Evolutionary conservation across 768 basidiomycete genomes (phyloP).

Genomic region (Suillus bovinus): DNA sequence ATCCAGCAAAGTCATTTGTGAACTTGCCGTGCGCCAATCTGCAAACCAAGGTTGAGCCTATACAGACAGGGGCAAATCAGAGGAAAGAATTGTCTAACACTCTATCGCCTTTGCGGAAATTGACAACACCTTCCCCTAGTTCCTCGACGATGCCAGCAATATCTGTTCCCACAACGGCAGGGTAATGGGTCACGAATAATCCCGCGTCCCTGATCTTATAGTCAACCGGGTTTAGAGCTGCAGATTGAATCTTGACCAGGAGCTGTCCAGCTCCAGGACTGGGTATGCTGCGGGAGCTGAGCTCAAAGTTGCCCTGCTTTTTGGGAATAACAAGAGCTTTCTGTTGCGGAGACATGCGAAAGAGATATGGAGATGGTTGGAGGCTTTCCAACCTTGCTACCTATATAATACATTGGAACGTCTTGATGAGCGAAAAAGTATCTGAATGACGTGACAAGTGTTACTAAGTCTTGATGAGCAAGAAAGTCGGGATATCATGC

Average conservation of each 20-base stretch:
- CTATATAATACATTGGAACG: background rate
- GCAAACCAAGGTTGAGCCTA: slow-evolving; percentile 20
- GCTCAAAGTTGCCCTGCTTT: slow-evolving; percentile 30
- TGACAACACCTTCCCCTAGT: slow-evolving; percentile 38
- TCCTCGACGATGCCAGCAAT: slow-evolving; percentile 41
- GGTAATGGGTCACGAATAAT: slow-evolving; percentile 34
- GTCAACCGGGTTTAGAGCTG: slow-evolving; percentile 49
- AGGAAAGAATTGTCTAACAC: slow-evolving; percentile 30
- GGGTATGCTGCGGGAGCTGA: slow-evolving; percentile 29
- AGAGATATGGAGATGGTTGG: background rate
- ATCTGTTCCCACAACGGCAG: slow-evolving; percentile 36
- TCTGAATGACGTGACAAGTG: no score
- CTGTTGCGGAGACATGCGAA: slow-evolving; percentile 30
- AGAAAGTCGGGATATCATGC: no score
- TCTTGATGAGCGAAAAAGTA: background rate
- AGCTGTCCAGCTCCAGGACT: slow-evolving; percentile 41
- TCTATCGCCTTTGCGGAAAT: slow-evolving; percentile 39
- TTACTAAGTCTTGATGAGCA: background rate
- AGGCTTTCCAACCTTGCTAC: background rate
- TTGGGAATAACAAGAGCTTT: slow-evolving; percentile 28
- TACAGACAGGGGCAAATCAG: slow-evolving; percentile 7
- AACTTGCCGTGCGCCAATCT: slow-evolving; percentile 34
- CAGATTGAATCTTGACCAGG: slow-evolving; percentile 40
- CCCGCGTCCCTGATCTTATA: slow-evolving; percentile 39
- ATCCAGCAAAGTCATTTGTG: slow-evolving; percentile 30